Evolutionary conservation across 306 rosid genomes (phyloP), one percentile per base, ranked within the genome.

Genomic region (Malus sieversii): DNA sequence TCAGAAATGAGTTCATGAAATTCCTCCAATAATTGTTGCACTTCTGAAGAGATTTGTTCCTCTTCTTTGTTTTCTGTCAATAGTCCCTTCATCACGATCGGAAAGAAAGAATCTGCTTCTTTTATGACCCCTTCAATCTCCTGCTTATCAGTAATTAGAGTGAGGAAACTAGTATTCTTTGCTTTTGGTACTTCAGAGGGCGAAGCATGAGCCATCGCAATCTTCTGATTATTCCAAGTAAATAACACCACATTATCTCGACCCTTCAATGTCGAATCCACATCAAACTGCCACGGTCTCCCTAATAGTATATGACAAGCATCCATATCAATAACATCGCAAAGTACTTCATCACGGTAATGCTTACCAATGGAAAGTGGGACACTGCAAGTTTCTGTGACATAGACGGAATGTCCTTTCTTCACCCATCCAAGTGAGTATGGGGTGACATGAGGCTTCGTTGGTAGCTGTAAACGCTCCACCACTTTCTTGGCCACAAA

Each of bases 381-480:
- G 19, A 52, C 22, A 5, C 10, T 0, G 0, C 22, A 52, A 19
- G n/a, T 52, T 52, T 52, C 10, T 52, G 2, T 45, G 51, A 12
- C 51, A 45, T 1, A 4, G 16, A 12, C 0, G 0, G 2, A 45
- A 45, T 0, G 16, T 45, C 16, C 0, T 45, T 45, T 45, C 51
- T 12, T 45, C 2, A 45, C 16, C 51, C 16, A 45, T 45, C 51
- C 16, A 12, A 45, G 6, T 45, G 16, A 45, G 16, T 45, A 45
- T 45, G 2, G 5, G 51, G 16, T 12, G 51, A 45, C 5, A 12
- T 45, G 2, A 12, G 16, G 51, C 5, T 45, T 0, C 0, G 0
- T 45, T 45, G 5, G 16, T 12, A 45, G 1, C 15, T 45, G 4
- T 45, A 45, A 45, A 45, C 0, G 2, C 5, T 45, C 15, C 5